Conservation (phyloP, 257 asterid species). For the Penstemon newberryi region DNA sequence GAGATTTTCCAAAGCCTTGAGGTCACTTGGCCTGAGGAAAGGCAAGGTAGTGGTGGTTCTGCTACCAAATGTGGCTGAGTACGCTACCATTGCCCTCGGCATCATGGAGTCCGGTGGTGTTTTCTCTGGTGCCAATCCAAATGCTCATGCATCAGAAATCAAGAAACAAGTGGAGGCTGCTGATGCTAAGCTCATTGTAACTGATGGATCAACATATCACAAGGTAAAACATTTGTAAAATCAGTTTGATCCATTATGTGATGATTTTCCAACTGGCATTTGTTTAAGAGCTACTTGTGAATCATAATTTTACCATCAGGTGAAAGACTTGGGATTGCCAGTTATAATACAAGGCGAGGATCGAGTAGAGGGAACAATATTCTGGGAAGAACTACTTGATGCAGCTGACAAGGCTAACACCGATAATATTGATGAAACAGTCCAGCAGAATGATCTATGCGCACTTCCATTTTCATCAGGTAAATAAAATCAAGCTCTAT, state of each 20-base stretch:
- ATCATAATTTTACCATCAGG: conserved; percentile 38
- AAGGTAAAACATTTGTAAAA: conserved; percentile 47
- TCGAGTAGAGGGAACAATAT: conserved; percentile 66
- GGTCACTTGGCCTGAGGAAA: conserved; percentile 79
- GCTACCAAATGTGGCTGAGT: conserved; percentile 78
- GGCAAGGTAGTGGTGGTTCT: conserved; percentile 78
- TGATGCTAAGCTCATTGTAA: conserved; percentile 80
- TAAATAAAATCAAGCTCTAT: neutral
- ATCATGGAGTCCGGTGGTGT: conserved; percentile 93
- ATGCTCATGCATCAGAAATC: conserved; percentile 65
- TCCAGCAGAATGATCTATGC: conserved; percentile 71
- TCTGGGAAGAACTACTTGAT: conserved; percentile 70
- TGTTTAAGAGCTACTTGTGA: neutral
- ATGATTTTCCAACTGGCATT: neutral
- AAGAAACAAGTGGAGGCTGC: conserved; percentile 85
- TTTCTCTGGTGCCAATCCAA: conserved; percentile 90
- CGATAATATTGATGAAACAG: conserved; percentile 42
- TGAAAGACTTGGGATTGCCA: conserved; percentile 76
- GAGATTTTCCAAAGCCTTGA: conserved; percentile 80
- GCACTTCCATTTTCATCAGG: conserved; percentile 96
- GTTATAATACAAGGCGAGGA: conserved; percentile 73
- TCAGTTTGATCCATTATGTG: neutral
- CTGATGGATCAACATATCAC: conserved; percentile 71
- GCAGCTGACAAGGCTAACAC: conserved; percentile 79
- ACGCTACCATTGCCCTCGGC: conserved; percentile 79